phyloP scores from a whole-genome alignment of 2,329 filamentous ascomycete genomes.

The Orbilia brochopaga region DNA sequence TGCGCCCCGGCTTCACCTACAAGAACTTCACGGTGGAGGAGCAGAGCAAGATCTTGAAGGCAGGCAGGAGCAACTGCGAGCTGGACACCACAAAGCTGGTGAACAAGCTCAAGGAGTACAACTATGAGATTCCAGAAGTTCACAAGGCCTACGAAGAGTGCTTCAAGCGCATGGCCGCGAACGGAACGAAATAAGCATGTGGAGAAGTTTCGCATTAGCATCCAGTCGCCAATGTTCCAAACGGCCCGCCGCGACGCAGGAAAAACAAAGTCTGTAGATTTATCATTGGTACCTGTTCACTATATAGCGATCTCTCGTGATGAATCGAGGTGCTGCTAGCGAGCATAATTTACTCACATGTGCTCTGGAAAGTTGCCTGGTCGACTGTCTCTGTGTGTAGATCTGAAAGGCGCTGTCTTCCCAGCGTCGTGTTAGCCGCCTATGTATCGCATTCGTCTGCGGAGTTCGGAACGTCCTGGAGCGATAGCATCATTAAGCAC shows the following conservation, averaged over 20 bases:
- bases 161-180: conserved; percentile 69
- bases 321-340: too few species aligned
- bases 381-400: too few species aligned
- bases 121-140: conserved; percentile 67
- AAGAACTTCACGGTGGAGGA: conserved; percentile 71
- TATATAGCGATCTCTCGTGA: too few species aligned
- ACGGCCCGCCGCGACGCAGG: too few species aligned
- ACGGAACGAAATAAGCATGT: conserved; percentile 61
- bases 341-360: not conserved
- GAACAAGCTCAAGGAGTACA: conserved; percentile 67
- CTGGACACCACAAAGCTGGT: conserved; percentile 69
- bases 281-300: too few species aligned
- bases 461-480: too few species aligned
- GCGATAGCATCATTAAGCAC: too few species aligned
- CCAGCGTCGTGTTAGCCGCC: too few species aligned
- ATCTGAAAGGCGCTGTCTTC: not conserved
- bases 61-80: conserved; percentile 70
- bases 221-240: too few species aligned
- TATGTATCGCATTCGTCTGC: too few species aligned
- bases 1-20: conserved; percentile 68
- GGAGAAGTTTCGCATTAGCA: not conserved
- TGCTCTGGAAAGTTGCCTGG: too few species aligned
- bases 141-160: conserved; percentile 66
- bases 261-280: not conserved
- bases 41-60: conserved; percentile 71